Evolutionary conservation across 2,329 filamentous ascomycete species (phyloP).

Genomic region (Pseudofabraea citricarpa): DNA sequence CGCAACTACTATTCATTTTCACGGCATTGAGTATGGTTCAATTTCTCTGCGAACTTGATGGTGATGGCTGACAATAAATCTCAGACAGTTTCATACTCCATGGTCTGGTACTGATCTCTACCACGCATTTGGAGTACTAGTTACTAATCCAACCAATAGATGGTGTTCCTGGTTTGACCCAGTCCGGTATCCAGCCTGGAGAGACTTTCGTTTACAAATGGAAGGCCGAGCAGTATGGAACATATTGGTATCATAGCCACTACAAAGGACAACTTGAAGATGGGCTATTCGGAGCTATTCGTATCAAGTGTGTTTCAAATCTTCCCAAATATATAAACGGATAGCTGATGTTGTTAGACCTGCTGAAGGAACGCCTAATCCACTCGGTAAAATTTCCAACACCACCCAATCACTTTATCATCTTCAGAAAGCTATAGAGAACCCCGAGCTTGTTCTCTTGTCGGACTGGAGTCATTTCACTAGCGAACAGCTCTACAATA

Average conservation of each 20-base stretch:
- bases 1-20: conserved; percentile 35
- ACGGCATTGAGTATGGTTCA: too few relatives aligned
- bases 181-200: conserved; percentile 36
- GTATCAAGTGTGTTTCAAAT: conserved; percentile 10
- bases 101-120: too few relatives aligned
- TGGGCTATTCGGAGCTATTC: conserved; percentile 20
- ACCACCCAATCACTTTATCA: conserved; percentile 1
- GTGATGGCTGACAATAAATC: too few relatives aligned
- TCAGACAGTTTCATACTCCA: conserved; percentile 25
- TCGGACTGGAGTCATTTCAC: conserved; percentile 17
- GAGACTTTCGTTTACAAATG: conserved; percentile 32
- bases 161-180: conserved; percentile 33
- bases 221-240: conserved; percentile 30
- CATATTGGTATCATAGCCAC: conserved; percentile 31
- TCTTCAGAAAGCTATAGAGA: conserved; percentile 6
- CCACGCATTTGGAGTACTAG: too few relatives aligned
- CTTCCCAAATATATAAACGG: neutral
- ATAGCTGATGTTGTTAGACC: conserved; percentile 6
- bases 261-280: conserved; percentile 21
- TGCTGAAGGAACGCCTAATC: conserved; percentile 2
- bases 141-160: too few relatives aligned
- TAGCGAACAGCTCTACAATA: conserved; percentile 6
- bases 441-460: conserved; percentile 10
- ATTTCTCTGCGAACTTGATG: too few relatives aligned
- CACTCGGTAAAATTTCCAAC: conserved; percentile 11